Percentiles rank a stretch among this genome's conserved stretches.
Conservation (phyloP, 345 rosid species). For the Lepidium africanum region DNA sequence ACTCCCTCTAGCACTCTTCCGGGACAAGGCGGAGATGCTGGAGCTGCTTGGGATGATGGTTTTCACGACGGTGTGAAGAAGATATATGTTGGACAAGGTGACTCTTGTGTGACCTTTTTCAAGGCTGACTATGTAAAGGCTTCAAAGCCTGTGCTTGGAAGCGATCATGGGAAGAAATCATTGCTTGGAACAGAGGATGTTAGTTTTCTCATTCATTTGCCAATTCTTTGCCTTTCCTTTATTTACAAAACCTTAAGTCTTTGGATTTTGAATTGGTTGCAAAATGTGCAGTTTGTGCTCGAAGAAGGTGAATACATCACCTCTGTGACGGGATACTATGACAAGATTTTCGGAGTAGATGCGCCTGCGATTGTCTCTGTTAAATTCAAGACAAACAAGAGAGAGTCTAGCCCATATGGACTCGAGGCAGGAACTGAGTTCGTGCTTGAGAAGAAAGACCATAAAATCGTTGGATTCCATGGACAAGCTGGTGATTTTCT, state of each 20-base stretch:
- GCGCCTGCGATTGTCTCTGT: not conserved
- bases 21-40: constrained; percentile 27
- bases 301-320: constrained; percentile 21
- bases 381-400: no score
- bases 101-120: constrained; percentile 15
- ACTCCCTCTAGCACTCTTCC: constrained; percentile 3
- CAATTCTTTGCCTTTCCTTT: not conserved
- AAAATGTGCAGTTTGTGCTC: constrained; percentile 29
- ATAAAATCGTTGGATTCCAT: constrained; percentile 26
- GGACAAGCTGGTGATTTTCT: constrained; percentile 23
- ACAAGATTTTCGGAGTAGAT: constrained; percentile 13
- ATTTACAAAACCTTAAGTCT: not conserved
- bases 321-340: constrained; percentile 14
- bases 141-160: constrained; percentile 15
- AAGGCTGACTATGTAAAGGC: constrained; percentile 17
- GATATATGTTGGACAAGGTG: constrained; percentile 26
- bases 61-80: constrained; percentile 20
- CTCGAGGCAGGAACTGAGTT: not conserved
- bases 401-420: no score
- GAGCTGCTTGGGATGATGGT: constrained; percentile 32
- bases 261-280: not conserved
- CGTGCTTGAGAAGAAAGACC: constrained; percentile 12
- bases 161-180: constrained; percentile 18
- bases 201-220: not conserved
- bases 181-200: constrained; percentile 24